Evolutionary conservation across 805 yeast genomes (phyloP).

Genomic region (Metschnikowia matae): DNA sequence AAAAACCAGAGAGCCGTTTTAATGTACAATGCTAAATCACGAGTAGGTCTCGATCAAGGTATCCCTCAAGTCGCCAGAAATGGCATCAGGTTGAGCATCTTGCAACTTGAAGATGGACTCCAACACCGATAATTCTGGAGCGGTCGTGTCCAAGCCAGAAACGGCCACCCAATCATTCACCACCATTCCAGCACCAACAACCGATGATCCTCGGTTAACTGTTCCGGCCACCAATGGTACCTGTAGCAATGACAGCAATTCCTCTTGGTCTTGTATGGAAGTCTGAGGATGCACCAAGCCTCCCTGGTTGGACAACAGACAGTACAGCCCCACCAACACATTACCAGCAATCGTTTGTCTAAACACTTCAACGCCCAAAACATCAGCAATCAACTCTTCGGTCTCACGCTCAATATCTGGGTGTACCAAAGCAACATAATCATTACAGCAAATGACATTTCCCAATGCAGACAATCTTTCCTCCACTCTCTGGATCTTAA

Average conservation of each 20-base stretch:
- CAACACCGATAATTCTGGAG: constrained; percentile 94
- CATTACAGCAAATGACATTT: constrained; percentile 97
- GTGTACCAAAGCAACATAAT: constrained; percentile 97
- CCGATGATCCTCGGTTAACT: constrained; percentile 94
- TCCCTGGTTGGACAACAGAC: constrained; percentile 93
- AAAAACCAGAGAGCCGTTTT: no score
- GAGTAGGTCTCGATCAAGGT: constrained; percentile 90
- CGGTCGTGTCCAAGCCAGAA: constrained; percentile 95
- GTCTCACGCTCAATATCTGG: constrained; percentile 99
- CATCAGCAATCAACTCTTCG: constrained; percentile 97
- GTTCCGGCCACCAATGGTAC: constrained; percentile 99
- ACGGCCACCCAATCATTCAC: constrained; percentile 98
- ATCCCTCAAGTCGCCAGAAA: constrained; percentile 81
- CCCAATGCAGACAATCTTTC: constrained; percentile 96
- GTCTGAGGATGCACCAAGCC: constrained; percentile 98
- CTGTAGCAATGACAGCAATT: constrained; percentile 88
- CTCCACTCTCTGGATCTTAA: constrained; percentile 95
- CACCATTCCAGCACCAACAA: constrained; percentile 98
- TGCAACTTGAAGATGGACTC: constrained; percentile 94
- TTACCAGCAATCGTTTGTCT: constrained; percentile 98
- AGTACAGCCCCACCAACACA: constrained; percentile 94
- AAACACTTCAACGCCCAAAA: constrained; percentile 96
- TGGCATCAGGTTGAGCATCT: constrained; percentile 85
- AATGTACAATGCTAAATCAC: constrained; percentile 23
- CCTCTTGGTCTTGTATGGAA: constrained; percentile 96